Evolutionary conservation across 139 green algal genomes (phyloP), one percentile per base, ranked within the genome.

Genomic region (Pleodorina starrii): DNA sequence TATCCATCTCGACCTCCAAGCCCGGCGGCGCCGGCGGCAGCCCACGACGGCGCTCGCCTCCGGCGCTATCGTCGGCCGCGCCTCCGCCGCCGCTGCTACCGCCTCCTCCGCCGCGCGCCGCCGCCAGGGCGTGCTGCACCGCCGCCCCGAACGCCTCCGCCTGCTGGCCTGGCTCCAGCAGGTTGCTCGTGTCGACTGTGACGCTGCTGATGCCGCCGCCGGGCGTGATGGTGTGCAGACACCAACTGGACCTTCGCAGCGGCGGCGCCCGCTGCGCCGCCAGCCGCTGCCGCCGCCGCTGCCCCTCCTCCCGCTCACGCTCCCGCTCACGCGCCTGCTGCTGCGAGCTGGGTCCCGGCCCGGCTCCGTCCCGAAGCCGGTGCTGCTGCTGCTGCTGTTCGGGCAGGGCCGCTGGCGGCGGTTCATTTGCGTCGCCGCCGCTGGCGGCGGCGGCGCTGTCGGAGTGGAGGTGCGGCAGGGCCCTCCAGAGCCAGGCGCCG

Each of bases 91-190:
- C 76, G 5, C 74, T 27, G 44, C 75, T 42, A 43, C 60, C 29
- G 42, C 46, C 32, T 35, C 35, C 78, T 14, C 78, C 54, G 25
- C 36, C 54, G 78, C 32, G 32, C 60, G 82, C 82, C 25, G 82
- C 82, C 12, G 82, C 82, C 35, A 88, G 66, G 29, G 82, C 82
- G 35, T 88, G 82, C 66, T 78, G 82, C 46, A 88, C 68, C 19
- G 82, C 82, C 7, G 66, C 82, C 2, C 40, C 35, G 21, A 88
- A 74, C 17, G 82, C 82, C 44, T 71, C 82, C 44, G 82, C 82
- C 44, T 68, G 46, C 44, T 79, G 44, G 6, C 36, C 82, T 14
- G 63, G 63, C 43, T 69, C 82, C 60, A 25, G 5, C 32, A 88
- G 68, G 21, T 17, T 10, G 25, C 36, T 74, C 0, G 69, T 82